Evolutionary conservation across 371 early-diverging fungal genomes (phyloP), one percentile per base, ranked within the genome.

Genomic region (Rhizopus arrhizus): DNA sequence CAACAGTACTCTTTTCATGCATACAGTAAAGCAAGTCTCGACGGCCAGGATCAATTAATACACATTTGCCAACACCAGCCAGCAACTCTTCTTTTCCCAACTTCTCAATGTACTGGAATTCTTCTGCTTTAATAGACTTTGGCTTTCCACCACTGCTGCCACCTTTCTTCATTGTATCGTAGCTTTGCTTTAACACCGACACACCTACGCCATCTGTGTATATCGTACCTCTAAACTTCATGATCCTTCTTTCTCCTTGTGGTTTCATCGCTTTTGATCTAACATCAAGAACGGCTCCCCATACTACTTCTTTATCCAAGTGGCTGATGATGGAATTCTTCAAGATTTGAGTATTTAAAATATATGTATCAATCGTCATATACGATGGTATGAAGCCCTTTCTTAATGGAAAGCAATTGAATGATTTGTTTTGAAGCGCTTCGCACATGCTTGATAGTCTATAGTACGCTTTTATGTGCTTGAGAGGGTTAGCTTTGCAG

Each of bases 11-110:
- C 7, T 41, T 31, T 43, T 55, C 43, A 28, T 55, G 42, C 55
- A 55, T 55, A 42, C 55, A 55, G 31, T 42, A 55, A 3, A 55
- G 15, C 3, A 52, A n/a, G 11, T 52, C 52, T 6, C 36, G 53
- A 4, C 36, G 35, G 16, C 53, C 53, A n/a, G 53, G 53, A 52
- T 52, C 53, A 16, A 52, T 38, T 10, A 36, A 38, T 16, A 52
- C 53, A 16, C n/a, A 10, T 36, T 38, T 52, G 3, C 15, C 28
- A 5, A 49, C 32, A 49, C 49, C 28, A 49, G n/a, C 49, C 28
- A 29, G 5, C 29, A 49, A 28, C 49, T 22, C 32, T 32, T 49
- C 28, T 49, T 49, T 28, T 32, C 12, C 49, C 28, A 49, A 28
- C 15, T n/a, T 28, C 7, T 49, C 49, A 12, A 28, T 12, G 29